Evolutionary conservation across 2,329 filamentous ascomycete genomes (phyloP).

Genomic region (Pseudopithomyces chartarum): DNA sequence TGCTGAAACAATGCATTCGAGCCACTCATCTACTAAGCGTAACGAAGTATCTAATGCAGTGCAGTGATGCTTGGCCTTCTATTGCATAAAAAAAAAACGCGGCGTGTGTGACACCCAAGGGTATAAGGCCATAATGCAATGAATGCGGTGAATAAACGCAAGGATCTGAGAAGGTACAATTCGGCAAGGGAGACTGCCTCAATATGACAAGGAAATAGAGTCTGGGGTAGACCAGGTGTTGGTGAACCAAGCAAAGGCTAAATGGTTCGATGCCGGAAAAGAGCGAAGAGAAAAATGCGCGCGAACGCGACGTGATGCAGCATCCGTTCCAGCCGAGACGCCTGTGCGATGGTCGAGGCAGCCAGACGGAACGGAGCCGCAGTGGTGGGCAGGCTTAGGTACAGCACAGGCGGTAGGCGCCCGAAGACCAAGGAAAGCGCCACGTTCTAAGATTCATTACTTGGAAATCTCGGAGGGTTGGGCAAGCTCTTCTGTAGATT

Average conservation of each 20-base stretch:
- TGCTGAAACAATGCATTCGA: neutral
- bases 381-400: neutral
- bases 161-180: neutral
- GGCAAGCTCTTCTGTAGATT: neutral
- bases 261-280: neutral
- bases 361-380: neutral
- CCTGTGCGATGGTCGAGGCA: no score
- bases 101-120: neutral
- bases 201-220: conserved; percentile 1
- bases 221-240: no score
- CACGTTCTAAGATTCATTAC: no score
- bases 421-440: neutral
- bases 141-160: neutral
- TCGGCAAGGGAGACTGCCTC: neutral
- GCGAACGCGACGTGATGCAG: no score
- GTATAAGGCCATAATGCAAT: neutral
- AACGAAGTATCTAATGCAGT: conserved; percentile 1
- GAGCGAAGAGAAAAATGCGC: no score
- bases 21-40: neutral
- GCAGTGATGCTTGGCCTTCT: neutral
- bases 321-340: no score
- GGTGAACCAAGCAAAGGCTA: neutral
- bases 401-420: neutral
- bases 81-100: neutral
- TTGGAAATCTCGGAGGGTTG: neutral